Evolutionary conservation across 2,329 filamentous ascomycete genomes (phyloP), one percentile per base, ranked within the genome.

Genomic region (Fusarium compactum): DNA sequence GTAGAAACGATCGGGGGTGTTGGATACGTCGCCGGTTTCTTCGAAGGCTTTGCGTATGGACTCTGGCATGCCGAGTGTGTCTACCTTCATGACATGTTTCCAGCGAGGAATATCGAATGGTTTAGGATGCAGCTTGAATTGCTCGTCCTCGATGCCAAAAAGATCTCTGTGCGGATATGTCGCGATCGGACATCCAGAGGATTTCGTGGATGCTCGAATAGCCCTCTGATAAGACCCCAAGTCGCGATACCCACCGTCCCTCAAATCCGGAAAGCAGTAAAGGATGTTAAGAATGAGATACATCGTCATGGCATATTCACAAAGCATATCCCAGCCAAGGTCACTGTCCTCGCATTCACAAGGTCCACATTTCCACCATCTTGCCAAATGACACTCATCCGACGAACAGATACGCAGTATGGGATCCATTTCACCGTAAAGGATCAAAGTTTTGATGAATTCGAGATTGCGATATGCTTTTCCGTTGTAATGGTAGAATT

Each of bases 241-340:
- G 3, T 34, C 20, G 3, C 52, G 46, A 5, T 68, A 68, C 0
- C 15, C 25, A 2, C 34, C 45, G 3, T 55, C 25, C 20, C 53
- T 60, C 0, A 29, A 22, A 16, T 60, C 20, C 0, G 47, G 44
- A 12, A 68, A 68, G 12, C 18, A 55, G 9, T 44, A 25, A 0
- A 68, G 2, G 14, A 68, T 8, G 10, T 68, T 68, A 27, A 68
- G 58, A 5, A 32, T 16, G 0, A 68, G 9, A 12, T 44, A 68
- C 10, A 53, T 59, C 2, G 20, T 55, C 3, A 68, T 34, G 1
- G 24, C 44, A 2, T 50, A 6, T 2, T 24, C 4, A 5, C 15
- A 68, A 9, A 59, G 15, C n/a, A 10, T 38, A 1, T 30, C 7
- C 58, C 64, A 68, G 2, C 65, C 65, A 0, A 64, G 10, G 29